phyloP scores from a whole-genome alignment of 2,329 filamentous ascomycete genomes.

The Xylariaceae sp. region DNA sequence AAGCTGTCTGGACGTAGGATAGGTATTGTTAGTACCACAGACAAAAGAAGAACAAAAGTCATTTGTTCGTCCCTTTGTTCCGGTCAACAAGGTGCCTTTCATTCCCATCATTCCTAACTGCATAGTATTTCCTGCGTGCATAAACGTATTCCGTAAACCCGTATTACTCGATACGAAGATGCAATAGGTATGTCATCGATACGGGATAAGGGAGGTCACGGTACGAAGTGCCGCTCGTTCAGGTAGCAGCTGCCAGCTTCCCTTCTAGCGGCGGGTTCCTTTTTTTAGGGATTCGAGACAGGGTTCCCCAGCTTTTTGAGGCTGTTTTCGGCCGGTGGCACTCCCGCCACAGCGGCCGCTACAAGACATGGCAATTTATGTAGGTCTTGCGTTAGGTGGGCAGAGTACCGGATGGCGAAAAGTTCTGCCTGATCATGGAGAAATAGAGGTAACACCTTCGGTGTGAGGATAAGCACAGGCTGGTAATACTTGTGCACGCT shows the following conservation, averaged over 20 bases:
- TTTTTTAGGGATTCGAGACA: constrained; percentile 7
- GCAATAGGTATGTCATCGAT: neutral
- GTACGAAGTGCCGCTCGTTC: too few relatives aligned
- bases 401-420: neutral
- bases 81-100: neutral
- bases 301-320: constrained; percentile 19
- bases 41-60: neutral
- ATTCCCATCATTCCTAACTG: neutral
- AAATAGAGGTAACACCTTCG: too few relatives aligned
- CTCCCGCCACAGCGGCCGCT: constrained; percentile 12
- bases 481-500: neutral
- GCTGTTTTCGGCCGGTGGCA: constrained; percentile 15
- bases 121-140: neutral
- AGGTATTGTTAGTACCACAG: too few relatives aligned
- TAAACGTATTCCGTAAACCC: too few relatives aligned
- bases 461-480: too few relatives aligned
- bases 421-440: neutral
- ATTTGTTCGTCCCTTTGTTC: too few relatives aligned
- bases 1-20: too few relatives aligned
- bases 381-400: neutral
- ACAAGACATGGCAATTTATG: too few relatives aligned
- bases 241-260: too few relatives aligned
- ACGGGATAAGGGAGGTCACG: too few relatives aligned
- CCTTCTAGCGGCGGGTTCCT: constrained; percentile 10
- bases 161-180: neutral